These are phyloP conservation scores for Saksenaea oblongispora DNA, from an alignment of 371 early-diverging fungal species.

Conservation along the genomic window DNA sequence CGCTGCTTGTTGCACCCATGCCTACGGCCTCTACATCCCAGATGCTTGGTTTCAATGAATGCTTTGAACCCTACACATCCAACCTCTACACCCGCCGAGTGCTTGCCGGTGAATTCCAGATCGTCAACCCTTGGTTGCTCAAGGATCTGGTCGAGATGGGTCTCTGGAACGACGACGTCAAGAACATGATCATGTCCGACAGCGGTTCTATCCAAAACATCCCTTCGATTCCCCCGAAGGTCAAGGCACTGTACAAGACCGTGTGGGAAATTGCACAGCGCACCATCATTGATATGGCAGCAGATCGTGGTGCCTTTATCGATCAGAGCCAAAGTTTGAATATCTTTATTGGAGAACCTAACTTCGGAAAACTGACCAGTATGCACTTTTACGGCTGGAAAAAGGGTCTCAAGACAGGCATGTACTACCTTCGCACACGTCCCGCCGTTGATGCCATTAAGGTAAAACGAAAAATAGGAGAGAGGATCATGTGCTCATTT, in stretches of 20 bases:
- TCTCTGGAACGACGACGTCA: slow-evolving; percentile 95
- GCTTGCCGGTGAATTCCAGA: slow-evolving; percentile 98
- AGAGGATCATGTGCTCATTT: background rate
- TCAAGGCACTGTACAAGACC: slow-evolving; percentile 96
- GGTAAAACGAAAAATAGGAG: slow-evolving; percentile 18
- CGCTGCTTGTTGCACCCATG: slow-evolving; percentile 96
- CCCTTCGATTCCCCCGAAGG: slow-evolving; percentile 75
- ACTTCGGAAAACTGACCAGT: slow-evolving; percentile 89
- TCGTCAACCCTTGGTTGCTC: slow-evolving; percentile 95
- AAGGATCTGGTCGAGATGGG: slow-evolving; percentile 92
- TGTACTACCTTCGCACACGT: slow-evolving; percentile 98
- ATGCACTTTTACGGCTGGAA: slow-evolving; percentile 99
- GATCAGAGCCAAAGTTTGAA: slow-evolving; percentile 98
- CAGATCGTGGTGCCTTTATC: slow-evolving; percentile 95
- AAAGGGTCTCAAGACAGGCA: slow-evolving; percentile 98
- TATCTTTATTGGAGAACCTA: slow-evolving; percentile 94
- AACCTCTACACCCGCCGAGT: slow-evolving; percentile 98
- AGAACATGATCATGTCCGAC: slow-evolving; percentile 95
- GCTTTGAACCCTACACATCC: slow-evolving; percentile 95
- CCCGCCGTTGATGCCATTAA: slow-evolving; percentile 98
- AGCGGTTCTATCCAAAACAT: slow-evolving; percentile 92
- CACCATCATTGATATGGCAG: slow-evolving; percentile 77
- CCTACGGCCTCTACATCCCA: slow-evolving; percentile 99
- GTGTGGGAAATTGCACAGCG: slow-evolving; percentile 97
- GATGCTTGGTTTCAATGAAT: slow-evolving; percentile 98